phyloP scores from a whole-genome alignment of 164 flowering plant species.

The Annona cherimola region DNA sequence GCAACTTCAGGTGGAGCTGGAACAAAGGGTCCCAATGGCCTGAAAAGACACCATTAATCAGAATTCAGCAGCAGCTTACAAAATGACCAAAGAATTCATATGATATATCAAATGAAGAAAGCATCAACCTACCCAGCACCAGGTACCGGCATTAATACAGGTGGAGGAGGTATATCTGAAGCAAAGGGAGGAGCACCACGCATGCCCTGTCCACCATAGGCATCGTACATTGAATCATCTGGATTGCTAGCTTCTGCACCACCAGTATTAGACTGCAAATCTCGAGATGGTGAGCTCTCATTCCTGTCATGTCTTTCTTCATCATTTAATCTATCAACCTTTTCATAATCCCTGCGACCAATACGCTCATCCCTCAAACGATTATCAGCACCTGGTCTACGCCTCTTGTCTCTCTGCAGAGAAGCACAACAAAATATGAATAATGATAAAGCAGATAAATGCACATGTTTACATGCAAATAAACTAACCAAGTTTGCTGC shows the following conservation, averaged over 20 bases:
- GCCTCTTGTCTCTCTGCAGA: slow-evolving; percentile 72
- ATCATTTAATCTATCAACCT: slow-evolving; percentile 40
- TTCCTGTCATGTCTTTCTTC: slow-evolving; percentile 65
- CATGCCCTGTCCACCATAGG: slow-evolving; percentile 74
- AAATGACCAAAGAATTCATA: not conserved
- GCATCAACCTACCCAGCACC: slow-evolving; percentile 87
- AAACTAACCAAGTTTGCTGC: not conserved
- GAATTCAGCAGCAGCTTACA: not conserved
- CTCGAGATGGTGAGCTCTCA: slow-evolving; percentile 62
- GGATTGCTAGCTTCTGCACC: slow-evolving; percentile 56
- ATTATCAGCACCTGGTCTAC: slow-evolving; percentile 50
- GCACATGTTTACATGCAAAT: not conserved
- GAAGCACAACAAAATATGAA: not conserved
- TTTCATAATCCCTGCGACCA: slow-evolving; percentile 51
- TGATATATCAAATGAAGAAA: not conserved
- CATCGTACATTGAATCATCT: slow-evolving; percentile 72
- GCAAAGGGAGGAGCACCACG: slow-evolving; percentile 60
- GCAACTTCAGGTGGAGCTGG: slow-evolving; percentile 99
- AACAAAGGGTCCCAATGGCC: slow-evolving; percentile 98
- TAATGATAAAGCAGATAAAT: not conserved
- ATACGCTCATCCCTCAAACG: slow-evolving; percentile 78
- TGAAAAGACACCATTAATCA: slow-evolving; percentile 23
- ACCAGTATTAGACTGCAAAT: slow-evolving; percentile 44
- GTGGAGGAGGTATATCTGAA: slow-evolving; percentile 70
- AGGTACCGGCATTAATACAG: slow-evolving; percentile 98